Evolutionary conservation across 2,329 filamentous ascomycete species (phyloP), one percentile per base, ranked within the genome.

Genomic region (Trichophyton rubrum): DNA sequence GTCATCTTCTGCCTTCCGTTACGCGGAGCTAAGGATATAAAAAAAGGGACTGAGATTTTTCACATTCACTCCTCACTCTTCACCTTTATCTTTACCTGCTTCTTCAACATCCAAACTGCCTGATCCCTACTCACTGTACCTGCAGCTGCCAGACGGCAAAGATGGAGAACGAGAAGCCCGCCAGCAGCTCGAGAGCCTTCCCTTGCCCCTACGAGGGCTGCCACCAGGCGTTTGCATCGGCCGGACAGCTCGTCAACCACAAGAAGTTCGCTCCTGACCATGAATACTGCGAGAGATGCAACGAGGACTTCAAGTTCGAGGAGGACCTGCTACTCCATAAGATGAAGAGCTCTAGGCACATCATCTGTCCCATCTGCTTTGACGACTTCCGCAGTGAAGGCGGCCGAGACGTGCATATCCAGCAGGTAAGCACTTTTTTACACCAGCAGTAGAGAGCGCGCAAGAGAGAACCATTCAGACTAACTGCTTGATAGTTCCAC

Each of bases 341-440:
- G 65, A 69, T 78, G 47, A 67, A 69, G 56, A 77, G 72, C 38
- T 59, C 57, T 58, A 75, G 73, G 33, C 78, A 82, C 63, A 78
- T 80, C 53, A 77, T 76, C 58, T 85, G 83, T 67, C 78, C 80
- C 11, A 73, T 82, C 47, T 85, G 83, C 59, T 80, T 78, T 11
- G 68, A 76, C 7, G 81, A 84, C 47, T 84, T 83, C 70, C 77
- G 78, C 62, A 81, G 76, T 30, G 72, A 76, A 2, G 75, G 74
- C 22, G 82, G 81, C 1, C 73, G 80, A 9, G 76, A 79, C 59
- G 66, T 66, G 20, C 83, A 85, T 64, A 75, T 82, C n/a, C 72
- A 75, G 60, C 68, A 75, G 64, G 81, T 83, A 67, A 67, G 49
- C 17, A 7, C 22, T 5, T 45, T 20, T 30, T 40, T 8, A 27